Conservation (phyloP, 1,139 yeast genomes). For the Saccharomyces hybrid region DNA sequence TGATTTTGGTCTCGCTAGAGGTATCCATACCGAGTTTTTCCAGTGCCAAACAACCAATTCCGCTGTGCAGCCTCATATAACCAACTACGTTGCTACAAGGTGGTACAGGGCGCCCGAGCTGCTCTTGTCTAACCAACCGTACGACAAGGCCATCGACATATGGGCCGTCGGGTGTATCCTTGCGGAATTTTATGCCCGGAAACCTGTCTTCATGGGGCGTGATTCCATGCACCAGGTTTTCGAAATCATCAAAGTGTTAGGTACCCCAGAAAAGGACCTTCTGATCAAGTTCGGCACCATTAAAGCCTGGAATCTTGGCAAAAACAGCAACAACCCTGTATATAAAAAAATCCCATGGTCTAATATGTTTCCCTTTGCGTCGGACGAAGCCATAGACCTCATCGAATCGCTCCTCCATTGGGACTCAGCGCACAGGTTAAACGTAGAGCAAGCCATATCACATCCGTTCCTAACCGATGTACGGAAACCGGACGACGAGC, state of each 20-base stretch:
- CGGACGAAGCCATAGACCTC: conserved; percentile 40
- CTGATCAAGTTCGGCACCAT: conserved; percentile 31
- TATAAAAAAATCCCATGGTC: conserved; percentile 41
- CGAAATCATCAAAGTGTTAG: conserved; percentile 56
- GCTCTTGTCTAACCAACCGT: conserved; percentile 50
- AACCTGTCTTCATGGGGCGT: conserved; percentile 64
- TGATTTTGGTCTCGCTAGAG: conserved; percentile 85
- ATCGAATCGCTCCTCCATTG: conserved; percentile 47
- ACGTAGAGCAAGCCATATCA: conserved; percentile 43
- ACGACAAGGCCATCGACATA: conserved; percentile 57
- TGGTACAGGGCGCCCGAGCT: conserved; percentile 96
- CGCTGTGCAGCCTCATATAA: conserved; percentile 39
- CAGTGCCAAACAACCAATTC: conserved; percentile 19
- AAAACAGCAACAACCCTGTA: conserved; percentile 32
- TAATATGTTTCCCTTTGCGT: conserved; percentile 52
- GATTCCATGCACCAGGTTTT: conserved; percentile 56
- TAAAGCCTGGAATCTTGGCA: conserved; percentile 35
- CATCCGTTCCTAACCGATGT: conserved; percentile 45
- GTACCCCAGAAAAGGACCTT: conserved; percentile 47
- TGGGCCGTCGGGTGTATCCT: conserved; percentile 83
- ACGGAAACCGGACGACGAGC: conserved; percentile 46
- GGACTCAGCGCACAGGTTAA: conserved; percentile 45
- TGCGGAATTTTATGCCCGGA: conserved; percentile 65
- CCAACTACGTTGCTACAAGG: conserved; percentile 87
- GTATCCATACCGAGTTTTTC: conserved; percentile 44